Evolutionary conservation across 345 rosid species (phyloP).

Genomic region (Linum trigynum): DNA sequence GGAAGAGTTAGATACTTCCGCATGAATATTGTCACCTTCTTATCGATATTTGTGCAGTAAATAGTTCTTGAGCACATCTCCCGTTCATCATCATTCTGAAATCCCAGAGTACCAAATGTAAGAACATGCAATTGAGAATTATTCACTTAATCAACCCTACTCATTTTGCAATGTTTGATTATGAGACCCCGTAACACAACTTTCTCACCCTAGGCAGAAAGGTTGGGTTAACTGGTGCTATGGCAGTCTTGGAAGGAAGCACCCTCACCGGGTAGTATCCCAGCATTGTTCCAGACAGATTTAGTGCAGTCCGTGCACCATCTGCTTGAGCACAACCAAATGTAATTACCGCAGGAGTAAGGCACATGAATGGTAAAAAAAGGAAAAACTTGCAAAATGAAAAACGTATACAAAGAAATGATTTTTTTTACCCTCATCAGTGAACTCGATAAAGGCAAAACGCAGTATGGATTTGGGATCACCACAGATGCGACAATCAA

Average conservation of each 20-base stretch:
- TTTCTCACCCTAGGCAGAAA: conserved; percentile 79
- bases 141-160: not conserved
- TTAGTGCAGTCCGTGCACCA: conserved; percentile 67
- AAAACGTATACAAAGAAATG: not conserved
- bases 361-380: not conserved
- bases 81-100: conserved; percentile 80
- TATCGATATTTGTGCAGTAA: conserved; percentile 89
- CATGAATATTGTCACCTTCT: conserved; percentile 47
- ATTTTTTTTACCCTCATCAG: conserved; percentile 57
- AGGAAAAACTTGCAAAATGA: not conserved
- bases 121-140: not conserved
- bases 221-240: conserved; percentile 92
- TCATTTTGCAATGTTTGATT: not conserved
- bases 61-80: conserved; percentile 92
- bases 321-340: conserved; percentile 33
- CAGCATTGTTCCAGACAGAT: conserved; percentile 72
- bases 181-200: not conserved
- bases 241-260: conserved; percentile 90
- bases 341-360: not conserved
- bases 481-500: conserved; percentile 94
- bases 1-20: too few relatives aligned
- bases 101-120: conserved; percentile 12
- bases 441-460: conserved; percentile 89
- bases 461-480: conserved; percentile 93
- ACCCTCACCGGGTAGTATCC: conserved; percentile 88